Conservation (phyloP, 805 yeast species). For the Alloascoidea africana region DNA sequence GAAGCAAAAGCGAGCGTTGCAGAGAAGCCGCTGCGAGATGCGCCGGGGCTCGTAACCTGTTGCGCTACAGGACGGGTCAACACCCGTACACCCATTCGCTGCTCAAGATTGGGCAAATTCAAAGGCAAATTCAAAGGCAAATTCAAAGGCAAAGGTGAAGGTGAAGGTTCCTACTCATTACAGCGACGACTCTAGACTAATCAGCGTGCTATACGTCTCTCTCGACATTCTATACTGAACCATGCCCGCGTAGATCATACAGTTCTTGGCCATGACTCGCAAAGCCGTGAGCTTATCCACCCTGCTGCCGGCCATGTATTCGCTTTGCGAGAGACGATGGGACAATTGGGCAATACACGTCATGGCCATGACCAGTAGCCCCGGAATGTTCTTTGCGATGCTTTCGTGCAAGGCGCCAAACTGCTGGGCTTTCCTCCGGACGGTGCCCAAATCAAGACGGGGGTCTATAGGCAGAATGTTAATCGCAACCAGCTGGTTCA, state of each 20-base stretch:
- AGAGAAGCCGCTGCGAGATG: too few relatives aligned
- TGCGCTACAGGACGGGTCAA: too few relatives aligned
- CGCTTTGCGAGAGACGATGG: constrained; percentile 18
- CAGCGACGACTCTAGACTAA: constrained; percentile 40
- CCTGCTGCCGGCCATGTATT: constrained; percentile 28
- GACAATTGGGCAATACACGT: constrained; percentile 50
- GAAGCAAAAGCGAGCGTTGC: too few relatives aligned
- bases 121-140: too few relatives aligned
- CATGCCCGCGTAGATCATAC: constrained; percentile 93
- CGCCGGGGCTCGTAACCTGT: too few relatives aligned
- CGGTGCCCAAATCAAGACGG: constrained; percentile 29
- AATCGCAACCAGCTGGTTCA: constrained; percentile 39
- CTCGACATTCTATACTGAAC: constrained; percentile 40
- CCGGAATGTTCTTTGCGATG: constrained; percentile 67
- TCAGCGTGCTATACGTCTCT: constrained; percentile 60
- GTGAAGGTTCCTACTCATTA: too few relatives aligned
- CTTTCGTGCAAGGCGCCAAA: constrained; percentile 50
- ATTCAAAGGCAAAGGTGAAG: too few relatives aligned
- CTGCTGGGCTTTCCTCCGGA: constrained; percentile 58
- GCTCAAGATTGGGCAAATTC: too few relatives aligned
- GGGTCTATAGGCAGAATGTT: constrained; percentile 49
- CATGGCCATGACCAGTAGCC: constrained; percentile 69
- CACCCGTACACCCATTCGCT: too few relatives aligned
- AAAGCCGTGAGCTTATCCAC: constrained; percentile 40
- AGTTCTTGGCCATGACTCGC: constrained; percentile 57